These are phyloP conservation scores for Cruciata laevipes DNA, from an alignment of 257 asterid genomes.

Conservation along the genomic window DNA sequence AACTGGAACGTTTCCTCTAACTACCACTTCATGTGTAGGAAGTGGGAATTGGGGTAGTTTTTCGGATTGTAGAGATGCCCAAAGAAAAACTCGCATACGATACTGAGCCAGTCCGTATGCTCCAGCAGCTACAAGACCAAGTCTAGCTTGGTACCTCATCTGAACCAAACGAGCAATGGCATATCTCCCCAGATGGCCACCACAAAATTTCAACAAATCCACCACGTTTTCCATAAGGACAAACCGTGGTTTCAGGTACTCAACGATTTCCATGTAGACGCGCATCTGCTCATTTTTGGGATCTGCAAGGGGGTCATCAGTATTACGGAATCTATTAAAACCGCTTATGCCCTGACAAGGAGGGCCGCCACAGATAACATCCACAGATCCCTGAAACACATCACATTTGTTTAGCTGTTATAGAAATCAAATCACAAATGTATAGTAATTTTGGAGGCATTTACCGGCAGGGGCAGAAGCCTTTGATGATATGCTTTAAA, in stretches of 20 bases:
- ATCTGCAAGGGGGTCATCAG: constrained; percentile 45
- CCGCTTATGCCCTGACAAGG: constrained; percentile 40
- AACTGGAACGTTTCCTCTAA: constrained; percentile 47
- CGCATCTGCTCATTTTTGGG: constrained; percentile 50
- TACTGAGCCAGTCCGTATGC: constrained; percentile 82
- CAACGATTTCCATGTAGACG: too few species aligned
- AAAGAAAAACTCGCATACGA: constrained; percentile 66
- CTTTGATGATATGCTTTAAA: constrained; percentile 32
- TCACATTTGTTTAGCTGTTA: too few species aligned
- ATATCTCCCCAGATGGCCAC: constrained; percentile 67
- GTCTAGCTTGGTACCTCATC: constrained; percentile 61
- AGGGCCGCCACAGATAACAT: constrained; percentile 76
- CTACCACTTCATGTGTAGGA: constrained; percentile 64
- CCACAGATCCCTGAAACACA: constrained; percentile 52
- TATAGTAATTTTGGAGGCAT: too few species aligned
- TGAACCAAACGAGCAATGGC: constrained; percentile 62
- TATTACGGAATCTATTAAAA: constrained; percentile 57
- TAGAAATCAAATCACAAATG: too few species aligned
- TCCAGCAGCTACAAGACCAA: constrained; percentile 90
- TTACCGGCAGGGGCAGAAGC: constrained; percentile 77
- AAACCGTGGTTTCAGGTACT: constrained; percentile 33
- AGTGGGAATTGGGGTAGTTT: constrained; percentile 69
- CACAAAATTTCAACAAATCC: constrained; percentile 54
- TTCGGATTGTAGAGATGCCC: constrained; percentile 78
- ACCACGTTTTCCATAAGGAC: constrained; percentile 89